Evolutionary conservation across 192 early-diverging fungal species (phyloP).

Genomic region (Entomortierella lignicola): DNA sequence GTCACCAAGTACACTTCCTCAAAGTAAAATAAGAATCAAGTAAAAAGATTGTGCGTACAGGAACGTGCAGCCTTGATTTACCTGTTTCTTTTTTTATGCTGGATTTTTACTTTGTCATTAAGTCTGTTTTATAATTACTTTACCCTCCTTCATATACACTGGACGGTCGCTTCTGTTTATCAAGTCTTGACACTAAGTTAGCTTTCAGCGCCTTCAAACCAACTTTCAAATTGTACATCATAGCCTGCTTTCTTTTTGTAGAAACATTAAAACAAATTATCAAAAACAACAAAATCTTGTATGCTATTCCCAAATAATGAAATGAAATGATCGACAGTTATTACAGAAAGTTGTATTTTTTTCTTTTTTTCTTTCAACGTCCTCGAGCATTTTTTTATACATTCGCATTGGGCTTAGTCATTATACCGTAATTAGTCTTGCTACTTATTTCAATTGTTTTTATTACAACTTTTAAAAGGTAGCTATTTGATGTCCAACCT

Average conservation of each 20-base stretch:
- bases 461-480: slow-evolving; percentile 17
- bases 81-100: background rate
- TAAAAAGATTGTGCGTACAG: background rate
- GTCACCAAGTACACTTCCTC: slow-evolving; percentile 95
- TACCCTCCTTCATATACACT: slow-evolving; percentile 26
- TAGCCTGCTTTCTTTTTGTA: slow-evolving; percentile 54
- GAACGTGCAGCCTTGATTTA: no score
- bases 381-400: no score
- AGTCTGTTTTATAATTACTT: slow-evolving; percentile 45
- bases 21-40: slow-evolving; percentile 59
- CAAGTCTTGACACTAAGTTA: slow-evolving; percentile 12
- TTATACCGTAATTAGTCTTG: no score
- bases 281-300: background rate
- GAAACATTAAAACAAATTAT: slow-evolving; percentile 45
- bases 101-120: background rate
- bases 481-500: background rate
- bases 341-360: no score
- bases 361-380: no score
- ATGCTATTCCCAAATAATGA: no score
- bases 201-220: slow-evolving; percentile 15
- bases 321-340: no score
- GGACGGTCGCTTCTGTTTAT: slow-evolving; percentile 14
- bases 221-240: slow-evolving; percentile 49
- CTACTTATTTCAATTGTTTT: background rate
- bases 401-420: no score